Evolutionary conservation across 805 yeast genomes (phyloP).

Genomic region (Sugiyamaella qingdaonensis): DNA sequence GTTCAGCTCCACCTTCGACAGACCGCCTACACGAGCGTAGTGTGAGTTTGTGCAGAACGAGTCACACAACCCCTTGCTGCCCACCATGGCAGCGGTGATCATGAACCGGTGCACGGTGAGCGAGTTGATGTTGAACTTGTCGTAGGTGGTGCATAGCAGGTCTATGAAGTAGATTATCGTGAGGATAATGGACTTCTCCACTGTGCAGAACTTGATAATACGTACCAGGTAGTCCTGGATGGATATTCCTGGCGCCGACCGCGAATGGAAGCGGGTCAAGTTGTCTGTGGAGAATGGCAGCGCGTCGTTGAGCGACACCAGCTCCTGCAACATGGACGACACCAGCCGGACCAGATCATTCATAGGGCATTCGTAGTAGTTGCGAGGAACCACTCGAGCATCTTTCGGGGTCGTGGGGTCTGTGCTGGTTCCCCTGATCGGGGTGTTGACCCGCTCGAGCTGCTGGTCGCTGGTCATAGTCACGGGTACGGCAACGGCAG

Average conservation of each 20-base stretch:
- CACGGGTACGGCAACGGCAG: neutral
- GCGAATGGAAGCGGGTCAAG: constrained; percentile 87
- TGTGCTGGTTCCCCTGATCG: neutral
- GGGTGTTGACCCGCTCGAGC: neutral
- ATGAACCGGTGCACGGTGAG: constrained; percentile 91
- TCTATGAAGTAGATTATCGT: constrained; percentile 89
- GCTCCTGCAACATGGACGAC: constrained; percentile 72
- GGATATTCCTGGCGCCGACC: constrained; percentile 87
- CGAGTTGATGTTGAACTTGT: constrained; percentile 78
- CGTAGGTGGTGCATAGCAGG: constrained; percentile 69
- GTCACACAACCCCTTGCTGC: constrained; percentile 88
- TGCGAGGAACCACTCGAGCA: constrained; percentile 38
- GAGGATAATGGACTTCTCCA: constrained; percentile 78
- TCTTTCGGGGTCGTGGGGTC: neutral
- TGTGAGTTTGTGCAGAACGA: constrained; percentile 90
- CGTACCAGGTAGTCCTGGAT: constrained; percentile 72
- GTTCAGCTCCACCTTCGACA: constrained; percentile 75
- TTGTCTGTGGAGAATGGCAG: constrained; percentile 35
- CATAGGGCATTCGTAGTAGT: constrained; percentile 62
- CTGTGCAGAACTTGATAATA: constrained; percentile 74
- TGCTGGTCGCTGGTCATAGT: neutral
- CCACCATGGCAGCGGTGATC: constrained; percentile 85
- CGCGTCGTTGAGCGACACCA: constrained; percentile 70
- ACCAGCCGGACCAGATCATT: constrained; percentile 68
- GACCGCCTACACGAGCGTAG: constrained; percentile 95